Evolutionary conservation across 2,329 filamentous ascomycete genomes (phyloP).

Genomic region (Aspergillus tanneri): DNA sequence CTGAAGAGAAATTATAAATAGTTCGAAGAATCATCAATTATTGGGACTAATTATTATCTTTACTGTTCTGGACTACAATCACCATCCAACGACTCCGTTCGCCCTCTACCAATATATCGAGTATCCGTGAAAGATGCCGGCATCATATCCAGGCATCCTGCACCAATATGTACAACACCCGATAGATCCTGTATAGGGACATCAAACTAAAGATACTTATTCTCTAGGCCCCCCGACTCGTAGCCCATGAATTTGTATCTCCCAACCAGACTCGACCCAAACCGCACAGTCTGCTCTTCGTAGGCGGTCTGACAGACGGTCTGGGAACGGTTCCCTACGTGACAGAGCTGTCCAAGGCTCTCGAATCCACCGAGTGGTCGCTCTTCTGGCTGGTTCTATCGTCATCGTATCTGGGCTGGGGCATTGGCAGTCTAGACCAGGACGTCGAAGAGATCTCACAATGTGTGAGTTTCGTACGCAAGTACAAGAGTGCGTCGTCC

Average conservation of each 20-base stretch:
- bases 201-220: constrained; percentile 7
- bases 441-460: constrained; percentile 56
- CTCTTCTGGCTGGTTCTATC: constrained; percentile 53
- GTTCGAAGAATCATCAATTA: no score
- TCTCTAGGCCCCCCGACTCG: constrained; percentile 41
- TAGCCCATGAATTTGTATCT: constrained; percentile 43
- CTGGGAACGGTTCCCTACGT: constrained; percentile 57
- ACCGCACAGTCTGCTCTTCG: constrained; percentile 55
- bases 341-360: constrained; percentile 47
- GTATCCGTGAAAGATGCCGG: no score
- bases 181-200: neutral
- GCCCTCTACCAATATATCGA: no score
- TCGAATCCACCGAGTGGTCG: constrained; percentile 53
- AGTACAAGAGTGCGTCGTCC: constrained; percentile 27
- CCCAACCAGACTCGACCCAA: constrained; percentile 27
- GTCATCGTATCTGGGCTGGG: constrained; percentile 58
- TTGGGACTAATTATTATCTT: no score
- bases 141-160: constrained; percentile 32
- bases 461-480: constrained; percentile 53
- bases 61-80: no score
- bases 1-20: no score
- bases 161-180: constrained; percentile 37
- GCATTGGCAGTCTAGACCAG: constrained; percentile 50
- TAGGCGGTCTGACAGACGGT: constrained; percentile 60
- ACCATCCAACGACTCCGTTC: no score